Conservation (phyloP, 2,329 filamentous ascomycete genomes). For the Lecanoromycetidae sp. region DNA sequence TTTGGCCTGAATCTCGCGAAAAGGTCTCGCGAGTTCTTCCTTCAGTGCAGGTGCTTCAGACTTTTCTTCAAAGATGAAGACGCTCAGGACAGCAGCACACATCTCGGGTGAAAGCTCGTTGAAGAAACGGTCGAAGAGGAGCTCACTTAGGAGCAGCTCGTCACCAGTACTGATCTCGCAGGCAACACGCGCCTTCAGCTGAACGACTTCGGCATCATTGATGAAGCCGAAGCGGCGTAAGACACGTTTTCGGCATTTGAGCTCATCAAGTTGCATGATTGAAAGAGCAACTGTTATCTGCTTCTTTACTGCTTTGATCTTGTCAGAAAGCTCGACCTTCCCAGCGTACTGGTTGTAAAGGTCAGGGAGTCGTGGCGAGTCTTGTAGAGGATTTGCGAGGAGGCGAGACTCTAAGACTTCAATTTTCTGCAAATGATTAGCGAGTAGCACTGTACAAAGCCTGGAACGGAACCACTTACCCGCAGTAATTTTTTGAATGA, state of each 20-base stretch:
- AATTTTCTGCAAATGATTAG: slow-evolving; percentile 56
- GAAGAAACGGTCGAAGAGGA: slow-evolving; percentile 96
- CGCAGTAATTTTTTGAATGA: slow-evolving; percentile 80
- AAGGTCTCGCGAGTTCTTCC: slow-evolving; percentile 78
- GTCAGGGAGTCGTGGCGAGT: slow-evolving; percentile 69
- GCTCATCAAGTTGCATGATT: slow-evolving; percentile 85
- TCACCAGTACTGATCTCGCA: slow-evolving; percentile 97
- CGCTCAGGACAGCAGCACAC: slow-evolving; percentile 73
- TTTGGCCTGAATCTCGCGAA: slow-evolving; percentile 73
- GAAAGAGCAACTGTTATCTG: slow-evolving; percentile 73
- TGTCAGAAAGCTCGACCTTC: slow-evolving; percentile 62
- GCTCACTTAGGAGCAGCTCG: slow-evolving; percentile 81
- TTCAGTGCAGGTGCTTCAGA: slow-evolving; percentile 57
- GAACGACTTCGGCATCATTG: slow-evolving; percentile 87
- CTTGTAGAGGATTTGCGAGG: slow-evolving; percentile 79
- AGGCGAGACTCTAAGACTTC: slow-evolving; percentile 89
- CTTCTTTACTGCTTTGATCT: slow-evolving; percentile 82
- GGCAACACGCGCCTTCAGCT: slow-evolving; percentile 91
- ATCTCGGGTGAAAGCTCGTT: slow-evolving; percentile 86
- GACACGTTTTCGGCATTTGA: slow-evolving; percentile 92
- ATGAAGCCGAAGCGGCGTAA: slow-evolving; percentile 89
- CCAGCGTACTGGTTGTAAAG: slow-evolving; percentile 77
- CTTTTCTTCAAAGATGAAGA: slow-evolving; percentile 97
- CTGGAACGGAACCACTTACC: slow-evolving; percentile 28
- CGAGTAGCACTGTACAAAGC: slow-evolving; percentile 11